Evolutionary conservation across 208 protist genomes (phyloP).

Genomic region (Histomonas meleagridis): DNA sequence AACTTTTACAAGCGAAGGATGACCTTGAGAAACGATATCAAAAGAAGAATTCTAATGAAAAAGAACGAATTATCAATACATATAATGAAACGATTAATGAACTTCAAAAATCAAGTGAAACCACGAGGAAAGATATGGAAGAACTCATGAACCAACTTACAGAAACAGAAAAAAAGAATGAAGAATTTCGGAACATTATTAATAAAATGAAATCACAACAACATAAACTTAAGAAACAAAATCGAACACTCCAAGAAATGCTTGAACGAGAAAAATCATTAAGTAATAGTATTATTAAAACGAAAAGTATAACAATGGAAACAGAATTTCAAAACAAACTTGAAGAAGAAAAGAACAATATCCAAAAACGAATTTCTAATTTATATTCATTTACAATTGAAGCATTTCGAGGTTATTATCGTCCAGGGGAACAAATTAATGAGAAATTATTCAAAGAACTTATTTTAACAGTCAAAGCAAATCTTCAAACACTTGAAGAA

Average conservation of each 20-base stretch:
- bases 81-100: neutral
- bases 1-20: too few species aligned
- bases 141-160: neutral
- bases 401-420: neutral
- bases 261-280: neutral
- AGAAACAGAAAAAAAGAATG: neutral
- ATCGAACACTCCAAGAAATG: neutral
- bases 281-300: neutral
- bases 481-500: neutral
- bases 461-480: neutral
- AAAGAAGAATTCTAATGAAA: too few species aligned
- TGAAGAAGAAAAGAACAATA: neutral
- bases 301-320: neutral
- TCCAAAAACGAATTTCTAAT: neutral
- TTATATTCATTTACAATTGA: neutral
- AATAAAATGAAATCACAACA: neutral
- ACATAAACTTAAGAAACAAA: neutral
- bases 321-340: neutral
- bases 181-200: neutral
- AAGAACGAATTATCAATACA: slow-evolving; percentile 4
- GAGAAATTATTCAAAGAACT: neutral
- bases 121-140: neutral
- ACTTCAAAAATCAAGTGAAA: neutral
- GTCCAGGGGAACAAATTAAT: neutral
- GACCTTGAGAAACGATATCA: too few species aligned